These are phyloP conservation scores for Boletus subcaerulescens DNA, from an alignment of 768 basidiomycete genomes.

Conservation along the genomic window DNA sequence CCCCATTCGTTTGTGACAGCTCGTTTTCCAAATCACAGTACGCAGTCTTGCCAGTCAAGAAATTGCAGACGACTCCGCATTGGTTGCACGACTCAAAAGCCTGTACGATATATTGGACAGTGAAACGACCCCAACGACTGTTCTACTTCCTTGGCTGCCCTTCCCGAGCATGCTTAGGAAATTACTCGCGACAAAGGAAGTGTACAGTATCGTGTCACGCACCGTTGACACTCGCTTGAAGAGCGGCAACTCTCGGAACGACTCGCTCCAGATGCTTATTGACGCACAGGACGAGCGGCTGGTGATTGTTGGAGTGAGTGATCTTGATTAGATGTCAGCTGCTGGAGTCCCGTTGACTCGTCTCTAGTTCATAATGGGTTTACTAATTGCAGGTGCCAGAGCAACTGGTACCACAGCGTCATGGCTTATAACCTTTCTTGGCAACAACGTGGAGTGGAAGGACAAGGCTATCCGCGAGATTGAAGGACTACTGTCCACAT, in stretches of 20 bases:
- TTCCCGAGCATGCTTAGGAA: conserved; percentile 72
- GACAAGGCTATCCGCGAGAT: conserved; percentile 57
- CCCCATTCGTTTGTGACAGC: conserved; percentile 32
- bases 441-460: conserved; percentile 64
- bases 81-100: conserved; percentile 58
- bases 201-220: conserved; percentile 64
- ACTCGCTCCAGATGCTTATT: conserved; percentile 72
- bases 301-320: conserved; percentile 63
- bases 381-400: conserved; percentile 74
- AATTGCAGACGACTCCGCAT: conserved; percentile 61
- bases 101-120: conserved; percentile 68
- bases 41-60: conserved; percentile 65
- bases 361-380: conserved; percentile 74
- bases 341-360: conserved; percentile 20
- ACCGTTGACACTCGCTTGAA: conserved; percentile 56
- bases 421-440: conserved; percentile 73
- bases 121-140: conserved; percentile 68
- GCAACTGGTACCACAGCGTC: conserved; percentile 79
- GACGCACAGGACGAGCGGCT: conserved; percentile 67
- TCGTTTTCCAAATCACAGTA: conserved; percentile 72
- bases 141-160: conserved; percentile 77
- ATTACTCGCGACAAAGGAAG: conserved; percentile 68
- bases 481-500: conserved; percentile 47
- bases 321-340: conserved; percentile 9
- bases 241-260: conserved; percentile 55